Conservation (phyloP, 73 alveolate genomes). For the Stentor roeselii region DNA sequence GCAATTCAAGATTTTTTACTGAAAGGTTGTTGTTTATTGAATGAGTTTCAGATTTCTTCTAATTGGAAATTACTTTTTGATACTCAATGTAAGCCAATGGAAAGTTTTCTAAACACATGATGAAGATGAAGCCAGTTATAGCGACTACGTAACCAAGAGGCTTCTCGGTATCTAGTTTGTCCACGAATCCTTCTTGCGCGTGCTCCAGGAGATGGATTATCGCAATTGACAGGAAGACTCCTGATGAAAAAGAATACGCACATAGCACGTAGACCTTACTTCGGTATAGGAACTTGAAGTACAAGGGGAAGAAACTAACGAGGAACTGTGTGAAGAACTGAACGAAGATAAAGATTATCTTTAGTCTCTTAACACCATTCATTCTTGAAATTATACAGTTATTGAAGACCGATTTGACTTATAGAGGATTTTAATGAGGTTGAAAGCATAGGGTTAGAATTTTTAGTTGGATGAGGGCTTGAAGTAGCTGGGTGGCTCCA, state of each 20-base stretch:
- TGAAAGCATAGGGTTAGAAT: no score
- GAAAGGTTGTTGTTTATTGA: not conserved
- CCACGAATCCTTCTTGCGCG: not conserved
- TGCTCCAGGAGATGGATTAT: not conserved
- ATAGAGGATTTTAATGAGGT: no score
- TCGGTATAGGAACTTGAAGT: no score
- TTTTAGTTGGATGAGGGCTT: no score
- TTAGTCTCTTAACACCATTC: not conserved
- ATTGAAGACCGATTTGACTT: no score
- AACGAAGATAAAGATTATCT: not conserved
- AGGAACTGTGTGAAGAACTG: not conserved
- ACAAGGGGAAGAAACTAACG: not conserved
- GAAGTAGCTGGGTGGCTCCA: no score
- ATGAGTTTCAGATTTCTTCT: not conserved
- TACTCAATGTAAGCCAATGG: not conserved
- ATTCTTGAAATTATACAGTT: no score
- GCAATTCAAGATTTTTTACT: not conserved
- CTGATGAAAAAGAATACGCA: not conserved
- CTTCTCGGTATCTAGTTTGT: not conserved
- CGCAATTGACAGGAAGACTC: not conserved
- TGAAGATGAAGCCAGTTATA: not conserved
- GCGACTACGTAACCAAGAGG: conserved; percentile 11
- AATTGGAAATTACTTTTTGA: not conserved
- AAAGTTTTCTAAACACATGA: not conserved
- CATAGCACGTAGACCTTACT: not conserved